Base-by-base conservation (phyloP, 1,284 basidiomycete species). In the Hymenochaete sp. region DNA sequence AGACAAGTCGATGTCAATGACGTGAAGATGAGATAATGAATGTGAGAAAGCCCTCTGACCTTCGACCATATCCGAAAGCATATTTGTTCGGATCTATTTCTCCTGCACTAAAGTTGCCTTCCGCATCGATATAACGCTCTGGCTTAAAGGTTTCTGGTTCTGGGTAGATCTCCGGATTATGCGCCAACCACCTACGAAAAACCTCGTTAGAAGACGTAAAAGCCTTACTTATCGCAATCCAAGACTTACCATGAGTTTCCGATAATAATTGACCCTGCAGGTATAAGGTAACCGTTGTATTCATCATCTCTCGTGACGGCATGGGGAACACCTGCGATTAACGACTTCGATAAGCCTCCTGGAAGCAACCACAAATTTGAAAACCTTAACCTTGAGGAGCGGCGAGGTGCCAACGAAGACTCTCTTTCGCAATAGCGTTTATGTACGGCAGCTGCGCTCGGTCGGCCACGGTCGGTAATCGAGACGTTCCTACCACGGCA, bases 381-480 rank as follows among this genome's bases (percentile, higher is more conserved):
- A n/a, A n/a, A n/a, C n/a, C n/a, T n/a, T n/a, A n/a, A n/a, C n/a
- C n/a, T n/a, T n/a, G n/a, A n/a, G 41, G 28, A 38, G 19, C 29
- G 32, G 36, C 73, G 4, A 63, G 58, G 50, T 75, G 67, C 81
- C 79, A 84, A 4, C 81, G 68, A 42, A 82, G 59, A 3, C 79
- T 70, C 59, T 85, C 82, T 52, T 76, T 75, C 1, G 70, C 60
- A 4, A 82, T 59, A 0, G 79, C 79, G 45, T 77, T 67, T 37
- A 79, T 54, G 54, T 80, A 83, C 3, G 80, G 79, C 24, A 84
- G 62, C 7, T 67, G 57, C n/a, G 69, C 63, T 7, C 79, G 68
- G 59, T 85, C 82, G 35, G 62, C 60, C 52, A 79, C 74, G 3
- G 65, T 71, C 27, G 82, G 82, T 10, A 84, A 66, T 47, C 81